Conservation (phyloP, 352 stramenopile species). For the Pythium grandisporangium region DNA sequence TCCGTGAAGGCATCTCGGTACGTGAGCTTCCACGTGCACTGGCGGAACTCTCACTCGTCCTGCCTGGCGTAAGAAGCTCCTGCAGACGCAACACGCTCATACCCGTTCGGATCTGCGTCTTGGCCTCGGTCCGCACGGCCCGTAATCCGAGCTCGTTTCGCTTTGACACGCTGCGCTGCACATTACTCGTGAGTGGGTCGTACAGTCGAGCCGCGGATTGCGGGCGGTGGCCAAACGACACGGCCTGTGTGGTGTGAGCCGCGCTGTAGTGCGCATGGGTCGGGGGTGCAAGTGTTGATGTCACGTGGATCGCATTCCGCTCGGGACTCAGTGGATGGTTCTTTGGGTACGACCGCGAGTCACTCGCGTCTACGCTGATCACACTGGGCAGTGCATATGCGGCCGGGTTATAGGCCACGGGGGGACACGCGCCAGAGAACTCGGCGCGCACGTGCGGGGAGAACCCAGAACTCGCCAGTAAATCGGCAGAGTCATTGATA, state of each 20-base stretch:
- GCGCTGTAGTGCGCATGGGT: constrained; percentile 18
- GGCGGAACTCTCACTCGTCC: constrained; percentile 5
- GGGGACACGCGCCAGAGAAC: constrained; percentile 27
- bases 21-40: too few species aligned
- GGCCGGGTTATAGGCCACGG: constrained; percentile 28
- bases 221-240: constrained; percentile 70
- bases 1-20: too few species aligned
- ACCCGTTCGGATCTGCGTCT: constrained; percentile 21
- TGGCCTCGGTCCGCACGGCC: constrained; percentile 12
- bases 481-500: constrained; percentile 50
- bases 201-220: constrained; percentile 67
- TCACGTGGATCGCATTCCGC: constrained; percentile 8
- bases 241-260: constrained; percentile 27
- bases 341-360: constrained; percentile 17
- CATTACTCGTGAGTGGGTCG: constrained; percentile 35
- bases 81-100: constrained; percentile 65
- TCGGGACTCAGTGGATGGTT: constrained; percentile 9
- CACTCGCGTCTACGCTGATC: constrained; percentile 36
- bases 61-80: constrained; percentile 37
- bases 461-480: constrained; percentile 44
- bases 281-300: constrained; percentile 11
- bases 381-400: constrained; percentile 34
- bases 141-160: constrained; percentile 5
- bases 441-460: constrained; percentile 36
- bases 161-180: constrained; percentile 11